A percentile compares a stretch with the other conserved stretches of the same genome.
Evolutionary conservation across 2,329 filamentous ascomycete species (phyloP).

Genomic region (Pestalotiopsis sp.): DNA sequence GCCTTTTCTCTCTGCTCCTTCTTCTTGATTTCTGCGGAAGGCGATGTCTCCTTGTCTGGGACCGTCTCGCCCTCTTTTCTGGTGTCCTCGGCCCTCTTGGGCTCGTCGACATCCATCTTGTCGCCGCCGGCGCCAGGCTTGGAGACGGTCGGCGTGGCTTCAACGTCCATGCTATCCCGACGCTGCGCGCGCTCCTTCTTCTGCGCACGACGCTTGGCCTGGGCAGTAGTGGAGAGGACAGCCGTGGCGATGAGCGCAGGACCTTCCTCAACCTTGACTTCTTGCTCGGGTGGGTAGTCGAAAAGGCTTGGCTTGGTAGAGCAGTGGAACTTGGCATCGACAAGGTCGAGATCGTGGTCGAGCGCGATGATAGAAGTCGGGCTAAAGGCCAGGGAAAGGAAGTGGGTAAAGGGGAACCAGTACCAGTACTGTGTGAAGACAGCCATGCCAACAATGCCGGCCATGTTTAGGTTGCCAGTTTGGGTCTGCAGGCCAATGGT

Average conservation of each 20-base stretch:
- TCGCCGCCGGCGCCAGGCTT: conserved; percentile 55
- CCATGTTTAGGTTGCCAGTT: conserved; percentile 98
- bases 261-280: conserved; percentile 91
- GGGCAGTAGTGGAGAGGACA: conserved; percentile 92
- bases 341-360: conserved; percentile 90
- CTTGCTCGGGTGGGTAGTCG: conserved; percentile 95
- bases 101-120: conserved; percentile 85
- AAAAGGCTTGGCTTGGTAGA: conserved; percentile 94
- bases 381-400: conserved; percentile 94
- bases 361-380: conserved; percentile 95
- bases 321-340: conserved; percentile 93
- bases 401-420: conserved; percentile 99
- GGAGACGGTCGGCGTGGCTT: conserved; percentile 73
- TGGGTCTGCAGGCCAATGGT: conserved; percentile 97
- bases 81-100: conserved; percentile 50
- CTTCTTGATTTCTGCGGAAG: conserved; percentile 72
- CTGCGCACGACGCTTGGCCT: conserved; percentile 92
- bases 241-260: conserved; percentile 94
- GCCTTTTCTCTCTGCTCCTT: conserved; percentile 95
- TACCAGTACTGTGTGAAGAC: conserved; percentile 99
- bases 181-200: conserved; percentile 91
- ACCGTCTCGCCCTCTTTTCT: conserved; percentile 59
- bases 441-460: conserved; percentile 95
- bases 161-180: conserved; percentile 94
- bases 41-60: conserved; percentile 29